These are phyloP conservation scores for Trametes versicolor DNA, from an alignment of 1,284 basidiomycete species.

Conservation along the genomic window DNA sequence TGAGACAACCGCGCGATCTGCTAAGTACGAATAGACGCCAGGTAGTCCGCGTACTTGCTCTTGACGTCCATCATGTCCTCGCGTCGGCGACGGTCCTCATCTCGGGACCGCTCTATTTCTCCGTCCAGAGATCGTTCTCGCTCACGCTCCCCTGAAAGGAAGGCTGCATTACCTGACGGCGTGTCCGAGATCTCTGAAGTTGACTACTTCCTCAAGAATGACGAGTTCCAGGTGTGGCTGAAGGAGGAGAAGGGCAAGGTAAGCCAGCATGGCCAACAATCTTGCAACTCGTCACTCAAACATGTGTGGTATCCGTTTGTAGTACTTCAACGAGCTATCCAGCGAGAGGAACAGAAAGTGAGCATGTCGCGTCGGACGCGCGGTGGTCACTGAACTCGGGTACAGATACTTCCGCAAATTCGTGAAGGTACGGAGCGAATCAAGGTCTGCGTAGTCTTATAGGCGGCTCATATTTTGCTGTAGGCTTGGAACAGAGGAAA, in stretches of 20 bases:
- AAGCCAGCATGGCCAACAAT: slow-evolving; percentile 29
- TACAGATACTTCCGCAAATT: slow-evolving; percentile 85
- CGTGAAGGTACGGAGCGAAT: slow-evolving; percentile 63
- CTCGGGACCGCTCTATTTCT: slow-evolving; percentile 37
- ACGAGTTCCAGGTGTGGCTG: slow-evolving; percentile 81
- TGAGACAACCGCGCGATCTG: background rate
- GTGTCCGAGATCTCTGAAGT: slow-evolving; percentile 69
- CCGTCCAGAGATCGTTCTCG: slow-evolving; percentile 46
- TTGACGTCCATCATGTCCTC: slow-evolving; percentile 38
- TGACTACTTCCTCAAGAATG: slow-evolving; percentile 82
- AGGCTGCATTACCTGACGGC: slow-evolving; percentile 57
- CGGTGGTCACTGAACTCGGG: slow-evolving; percentile 43
- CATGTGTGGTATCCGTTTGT: background rate
- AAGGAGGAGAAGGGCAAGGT: slow-evolving; percentile 84
- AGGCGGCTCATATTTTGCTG: background rate
- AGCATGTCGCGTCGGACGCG: slow-evolving; percentile 38
- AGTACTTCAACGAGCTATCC: slow-evolving; percentile 83
- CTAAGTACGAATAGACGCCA: background rate
- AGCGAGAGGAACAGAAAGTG: slow-evolving; percentile 80
- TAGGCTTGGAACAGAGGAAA: slow-evolving; percentile 82
- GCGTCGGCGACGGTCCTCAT: slow-evolving; percentile 38
- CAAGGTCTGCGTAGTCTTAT: background rate
- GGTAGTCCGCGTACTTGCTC: background rate
- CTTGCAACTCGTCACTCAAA: background rate
- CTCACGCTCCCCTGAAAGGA: slow-evolving; percentile 57